phyloP scores from a whole-genome alignment of 164 flowering plant genomes.

The Umbilicus rupestris region DNA sequence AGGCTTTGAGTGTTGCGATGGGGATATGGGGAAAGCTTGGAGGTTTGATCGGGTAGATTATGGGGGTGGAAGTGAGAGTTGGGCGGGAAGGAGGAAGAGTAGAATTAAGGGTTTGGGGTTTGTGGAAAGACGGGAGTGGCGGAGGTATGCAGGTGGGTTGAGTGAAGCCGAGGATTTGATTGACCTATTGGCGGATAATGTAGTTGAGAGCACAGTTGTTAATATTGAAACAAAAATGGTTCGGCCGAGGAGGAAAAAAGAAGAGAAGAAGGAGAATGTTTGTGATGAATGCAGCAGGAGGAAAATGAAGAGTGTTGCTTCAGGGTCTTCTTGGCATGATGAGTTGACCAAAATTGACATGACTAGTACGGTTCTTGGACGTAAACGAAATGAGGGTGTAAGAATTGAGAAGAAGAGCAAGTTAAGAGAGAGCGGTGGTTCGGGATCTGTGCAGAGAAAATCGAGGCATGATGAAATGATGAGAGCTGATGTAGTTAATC shows the following conservation, averaged over 20 bases:
- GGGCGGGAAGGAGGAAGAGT: constrained; percentile 21
- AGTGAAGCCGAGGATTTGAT: constrained; percentile 52
- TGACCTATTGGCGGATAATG: constrained; percentile 53
- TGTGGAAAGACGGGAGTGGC: constrained; percentile 21
- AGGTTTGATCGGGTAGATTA: not conserved
- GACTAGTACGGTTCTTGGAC: constrained; percentile 15
- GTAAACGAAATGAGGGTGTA: constrained; percentile 1
- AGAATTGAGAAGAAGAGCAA: not conserved
- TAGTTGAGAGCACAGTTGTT: constrained; percentile 21
- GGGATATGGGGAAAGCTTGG: constrained; percentile 12
- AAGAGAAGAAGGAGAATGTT: constrained; percentile 12
- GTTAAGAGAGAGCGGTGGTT: constrained; percentile 21
- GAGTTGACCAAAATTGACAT: constrained; percentile 11
- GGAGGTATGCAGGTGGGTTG: constrained; percentile 16
- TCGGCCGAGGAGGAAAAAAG: constrained; percentile 13
- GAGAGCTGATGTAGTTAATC: constrained; percentile 13
- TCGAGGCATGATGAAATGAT: constrained; percentile 9
- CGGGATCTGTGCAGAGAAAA: constrained; percentile 20
- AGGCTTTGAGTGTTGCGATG: constrained; percentile 21
- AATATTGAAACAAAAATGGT: constrained; percentile 18
- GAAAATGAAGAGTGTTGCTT: constrained; percentile 20
- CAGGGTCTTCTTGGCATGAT: constrained; percentile 14
- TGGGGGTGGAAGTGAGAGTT: constrained; percentile 15
- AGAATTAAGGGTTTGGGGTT: constrained; percentile 22
- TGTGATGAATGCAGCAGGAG: constrained; percentile 12